A percentile compares a stretch with the other conserved stretches of the same genome.
These are phyloP conservation scores for Austropuccinia psidii DNA, from an alignment of 1,284 basidiomycete genomes.

Conservation along the genomic window DNA sequence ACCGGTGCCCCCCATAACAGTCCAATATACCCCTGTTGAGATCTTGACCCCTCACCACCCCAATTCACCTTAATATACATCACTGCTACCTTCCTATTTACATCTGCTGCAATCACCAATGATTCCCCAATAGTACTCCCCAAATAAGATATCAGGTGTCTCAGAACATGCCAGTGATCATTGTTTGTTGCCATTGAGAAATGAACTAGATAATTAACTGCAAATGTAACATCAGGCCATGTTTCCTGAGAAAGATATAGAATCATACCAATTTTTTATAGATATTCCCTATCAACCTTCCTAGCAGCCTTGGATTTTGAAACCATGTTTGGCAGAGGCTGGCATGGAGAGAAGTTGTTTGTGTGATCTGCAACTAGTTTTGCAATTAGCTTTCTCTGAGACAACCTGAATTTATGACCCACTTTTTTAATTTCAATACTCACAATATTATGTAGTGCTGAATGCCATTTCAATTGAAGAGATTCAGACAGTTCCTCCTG, in stretches of 20 bases:
- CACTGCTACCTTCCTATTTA: neutral
- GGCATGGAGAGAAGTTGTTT: neutral
- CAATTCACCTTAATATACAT: neutral
- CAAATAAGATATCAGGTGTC: conserved; percentile 4
- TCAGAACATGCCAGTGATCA: neutral
- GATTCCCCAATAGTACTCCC: neutral
- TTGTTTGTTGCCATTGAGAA: neutral
- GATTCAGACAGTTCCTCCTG: neutral
- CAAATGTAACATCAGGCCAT: neutral
- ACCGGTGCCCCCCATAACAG: neutral
- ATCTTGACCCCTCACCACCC: neutral
- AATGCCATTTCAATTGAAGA: conserved; percentile 9
- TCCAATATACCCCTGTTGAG: neutral
- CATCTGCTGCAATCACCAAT: neutral
- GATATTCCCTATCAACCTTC: neutral
- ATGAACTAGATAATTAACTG: neutral
- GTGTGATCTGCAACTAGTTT: neutral
- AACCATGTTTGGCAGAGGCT: neutral
- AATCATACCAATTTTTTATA: neutral
- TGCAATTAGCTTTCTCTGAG: neutral
- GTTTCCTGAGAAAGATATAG: neutral
- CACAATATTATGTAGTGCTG: neutral
- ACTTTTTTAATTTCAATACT: neutral
- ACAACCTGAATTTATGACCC: neutral
- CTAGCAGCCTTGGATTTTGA: neutral